Percentiles rank a stretch among this genome's conserved stretches.
phyloP scores from a whole-genome alignment of 2,329 filamentous ascomycete species.

The Trichophyton schoenleinii region DNA sequence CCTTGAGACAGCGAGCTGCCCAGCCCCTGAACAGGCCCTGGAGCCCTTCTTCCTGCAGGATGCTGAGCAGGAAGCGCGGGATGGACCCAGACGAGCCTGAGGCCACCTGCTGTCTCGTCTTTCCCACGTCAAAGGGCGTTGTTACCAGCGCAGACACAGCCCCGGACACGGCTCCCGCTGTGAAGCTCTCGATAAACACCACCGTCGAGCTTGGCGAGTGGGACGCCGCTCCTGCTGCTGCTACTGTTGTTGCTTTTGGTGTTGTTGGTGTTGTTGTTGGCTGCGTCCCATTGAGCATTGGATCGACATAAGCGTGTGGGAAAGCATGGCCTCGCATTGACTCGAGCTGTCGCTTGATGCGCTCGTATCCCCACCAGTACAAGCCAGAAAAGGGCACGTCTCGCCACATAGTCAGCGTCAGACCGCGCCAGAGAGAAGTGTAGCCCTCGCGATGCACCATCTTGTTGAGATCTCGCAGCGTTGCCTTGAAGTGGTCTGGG shows the following conservation, averaged over 20 bases:
- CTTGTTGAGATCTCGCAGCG: slow-evolving; percentile 58
- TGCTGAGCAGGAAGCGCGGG: slow-evolving; percentile 74
- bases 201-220: slow-evolving; percentile 54
- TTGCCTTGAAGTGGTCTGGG: slow-evolving; percentile 64
- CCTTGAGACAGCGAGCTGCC: slow-evolving; percentile 82
- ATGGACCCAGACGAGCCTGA: slow-evolving; percentile 40
- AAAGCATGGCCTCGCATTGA: slow-evolving; percentile 47
- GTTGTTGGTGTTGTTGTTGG: no score
- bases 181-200: slow-evolving; percentile 79
- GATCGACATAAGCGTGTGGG: slow-evolving; percentile 1
- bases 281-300: neutral
- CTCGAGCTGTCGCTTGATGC: slow-evolving; percentile 57
- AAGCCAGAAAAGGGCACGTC: slow-evolving; percentile 95
- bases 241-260: no score
- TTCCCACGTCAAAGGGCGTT: slow-evolving; percentile 93
- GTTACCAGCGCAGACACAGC: slow-evolving; percentile 77
- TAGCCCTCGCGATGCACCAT: slow-evolving; percentile 73
- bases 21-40: slow-evolving; percentile 79
- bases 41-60: slow-evolving; percentile 72
- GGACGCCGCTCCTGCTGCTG: no score
- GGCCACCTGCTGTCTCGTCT: slow-evolving; percentile 75
- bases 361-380: slow-evolving; percentile 98
- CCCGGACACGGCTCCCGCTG: slow-evolving; percentile 72
- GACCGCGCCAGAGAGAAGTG: slow-evolving; percentile 72
- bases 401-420: slow-evolving; percentile 85